phyloP scores from a whole-genome alignment of 495 filamentous ascomycete species.

The Jackrogersella minutella region DNA sequence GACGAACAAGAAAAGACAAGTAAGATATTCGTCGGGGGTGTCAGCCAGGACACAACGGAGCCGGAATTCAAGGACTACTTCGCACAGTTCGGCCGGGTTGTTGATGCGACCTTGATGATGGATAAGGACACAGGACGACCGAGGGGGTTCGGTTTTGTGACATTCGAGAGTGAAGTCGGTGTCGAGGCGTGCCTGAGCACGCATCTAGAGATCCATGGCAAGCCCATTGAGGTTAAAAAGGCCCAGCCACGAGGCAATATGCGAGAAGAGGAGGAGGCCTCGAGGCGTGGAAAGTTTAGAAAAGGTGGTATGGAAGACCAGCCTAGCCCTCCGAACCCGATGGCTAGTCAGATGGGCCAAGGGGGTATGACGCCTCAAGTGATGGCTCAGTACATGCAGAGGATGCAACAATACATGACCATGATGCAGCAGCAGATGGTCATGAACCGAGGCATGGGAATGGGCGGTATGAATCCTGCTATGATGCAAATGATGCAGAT shows the following conservation, averaged over 20 bases:
- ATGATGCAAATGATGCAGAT: slow-evolving; percentile 71
- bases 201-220: slow-evolving; percentile 88
- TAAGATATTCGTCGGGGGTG: slow-evolving; percentile 98
- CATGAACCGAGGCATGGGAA: slow-evolving; percentile 63
- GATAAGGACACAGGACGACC: slow-evolving; percentile 98
- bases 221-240: slow-evolving; percentile 97
- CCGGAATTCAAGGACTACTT: slow-evolving; percentile 97
- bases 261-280: slow-evolving; percentile 86
- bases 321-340: slow-evolving; percentile 51
- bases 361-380: slow-evolving; percentile 88
- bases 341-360: slow-evolving; percentile 54
- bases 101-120: slow-evolving; percentile 99
- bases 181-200: slow-evolving; percentile 86
- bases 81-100: slow-evolving; percentile 91
- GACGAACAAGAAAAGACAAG: slow-evolving; percentile 97
- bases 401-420: slow-evolving; percentile 95
- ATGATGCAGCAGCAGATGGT: slow-evolving; percentile 90
- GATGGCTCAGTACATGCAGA: slow-evolving; percentile 97
- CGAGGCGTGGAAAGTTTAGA: slow-evolving; percentile 67
- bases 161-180: slow-evolving; percentile 94
- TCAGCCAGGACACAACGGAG: slow-evolving; percentile 95
- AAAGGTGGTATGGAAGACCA: slow-evolving; percentile 57
- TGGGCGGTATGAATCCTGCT: slow-evolving; percentile 64
- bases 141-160: slow-evolving; percentile 98
- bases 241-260: slow-evolving; percentile 95